Evolutionary conservation across 306 rosid species (phyloP).

Genomic region (Arachis stenosperma): DNA sequence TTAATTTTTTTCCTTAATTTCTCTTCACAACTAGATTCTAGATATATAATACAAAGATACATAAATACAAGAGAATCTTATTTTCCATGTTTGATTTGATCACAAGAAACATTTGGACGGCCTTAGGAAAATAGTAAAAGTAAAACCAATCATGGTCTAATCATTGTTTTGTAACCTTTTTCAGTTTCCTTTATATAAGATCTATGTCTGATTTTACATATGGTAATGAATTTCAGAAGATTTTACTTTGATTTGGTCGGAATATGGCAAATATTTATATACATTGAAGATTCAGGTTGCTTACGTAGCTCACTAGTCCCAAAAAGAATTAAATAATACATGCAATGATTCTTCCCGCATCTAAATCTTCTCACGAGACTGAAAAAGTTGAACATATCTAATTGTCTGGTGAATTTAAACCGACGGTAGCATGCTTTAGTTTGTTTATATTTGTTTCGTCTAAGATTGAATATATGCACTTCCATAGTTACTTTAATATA

Average conservation of each 20-base stretch:
- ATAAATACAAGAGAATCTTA: no score
- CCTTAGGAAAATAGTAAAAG: background rate
- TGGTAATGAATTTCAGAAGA: background rate
- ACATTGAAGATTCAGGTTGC: background rate
- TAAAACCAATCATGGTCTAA: background rate
- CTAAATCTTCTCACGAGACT: background rate
- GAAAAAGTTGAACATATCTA: background rate
- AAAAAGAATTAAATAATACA: background rate
- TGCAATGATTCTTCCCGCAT: slow-evolving; percentile 27
- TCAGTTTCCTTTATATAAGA: background rate
- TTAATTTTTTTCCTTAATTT: no score
- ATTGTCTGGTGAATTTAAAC: background rate
- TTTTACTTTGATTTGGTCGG: background rate
- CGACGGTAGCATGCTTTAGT: slow-evolving; percentile 15
- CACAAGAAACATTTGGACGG: background rate
- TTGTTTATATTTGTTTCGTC: background rate
- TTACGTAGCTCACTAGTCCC: background rate
- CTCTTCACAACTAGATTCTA: no score
- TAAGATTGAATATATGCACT: background rate
- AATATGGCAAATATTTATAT: background rate
- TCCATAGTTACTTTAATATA: background rate
- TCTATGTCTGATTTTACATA: background rate
- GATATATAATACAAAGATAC: no score
- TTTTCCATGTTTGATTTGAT: background rate
- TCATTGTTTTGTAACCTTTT: background rate